Base-by-base conservation (phyloP, 768 basidiomycete genomes). In the Leccinum obscurum region DNA sequence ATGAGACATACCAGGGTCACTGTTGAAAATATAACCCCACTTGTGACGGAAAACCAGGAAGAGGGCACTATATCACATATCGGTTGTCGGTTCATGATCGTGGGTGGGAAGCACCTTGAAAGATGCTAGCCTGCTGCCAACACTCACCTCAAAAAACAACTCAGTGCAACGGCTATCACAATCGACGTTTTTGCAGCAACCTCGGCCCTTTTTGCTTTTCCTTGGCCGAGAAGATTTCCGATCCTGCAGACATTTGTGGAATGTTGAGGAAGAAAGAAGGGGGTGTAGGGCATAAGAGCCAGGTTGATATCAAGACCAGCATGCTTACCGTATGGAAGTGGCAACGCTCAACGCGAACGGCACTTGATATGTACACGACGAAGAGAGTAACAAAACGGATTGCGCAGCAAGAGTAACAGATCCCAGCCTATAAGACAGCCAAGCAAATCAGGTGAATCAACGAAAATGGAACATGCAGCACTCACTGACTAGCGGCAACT, bases 221-320 rank as follows among this genome's bases (percentile, higher is more conserved):
- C 79, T 63, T 94, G 90, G 6, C 95, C 95, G 2, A 97, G 81
- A 2, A 96, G 78, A 68, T 97, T 97, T 13, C 95, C 95, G 32
- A 95, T 88, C 9, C 92, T 92, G 57, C 20, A 28, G 34, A 54
- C 15, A 56, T 56, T 46, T 51, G 48, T 14, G 26, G 11, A n/a
- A 41, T 15, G 46, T 32, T 48, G 24, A 44, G 26, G 44, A 41
- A n/a, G 32, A 49, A 32, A 46, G 10, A 30, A 48, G 10, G 20
- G 17, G 8, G n/a, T 34, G 6, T 32, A 46, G 6, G 20, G 37
- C 5, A 39, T 11, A 14, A 48, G 11, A 58, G 22, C 14, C 35
- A 35, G 35, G 48, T 39, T 11, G 4, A n/a, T 54, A 35, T 28
- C 24, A 32, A 4, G 30, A 60, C 34, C 15, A 56, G 62, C 15